Conservation (phyloP, 2,329 filamentous ascomycete species). For the Fusarium acutatum region DNA sequence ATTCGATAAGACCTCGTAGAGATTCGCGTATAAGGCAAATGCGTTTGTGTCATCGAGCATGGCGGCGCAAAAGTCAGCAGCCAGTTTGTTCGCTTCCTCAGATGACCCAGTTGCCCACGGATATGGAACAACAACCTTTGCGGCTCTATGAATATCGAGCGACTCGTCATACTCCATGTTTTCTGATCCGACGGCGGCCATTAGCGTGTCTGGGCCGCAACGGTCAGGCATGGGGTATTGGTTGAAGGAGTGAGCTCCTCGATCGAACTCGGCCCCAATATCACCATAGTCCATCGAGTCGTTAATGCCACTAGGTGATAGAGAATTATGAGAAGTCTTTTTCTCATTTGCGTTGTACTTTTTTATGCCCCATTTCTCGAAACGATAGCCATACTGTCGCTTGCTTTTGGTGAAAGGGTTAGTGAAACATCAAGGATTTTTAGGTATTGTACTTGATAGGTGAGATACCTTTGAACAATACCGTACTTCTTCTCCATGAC, state of each 20-base stretch:
- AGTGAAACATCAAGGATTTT: not conserved
- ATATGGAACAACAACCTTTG: conserved; percentile 5
- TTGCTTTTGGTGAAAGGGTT: conserved; percentile 29
- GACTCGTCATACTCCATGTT: conserved; percentile 4
- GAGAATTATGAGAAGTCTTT: not conserved
- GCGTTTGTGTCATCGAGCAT: conserved; percentile 40
- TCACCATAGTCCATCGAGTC: conserved; percentile 1
- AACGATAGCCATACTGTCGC: conserved; percentile 44
- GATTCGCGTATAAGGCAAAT: conserved; percentile 26
- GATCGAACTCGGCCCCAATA: not conserved
- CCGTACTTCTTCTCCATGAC: conserved; percentile 27
- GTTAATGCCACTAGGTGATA: not conserved
- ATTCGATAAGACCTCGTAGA: conserved; percentile 12
- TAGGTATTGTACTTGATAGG: not conserved
- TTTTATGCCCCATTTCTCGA: conserved; percentile 39
- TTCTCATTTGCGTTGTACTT: conserved; percentile 42
- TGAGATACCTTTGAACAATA: conserved; percentile 34
- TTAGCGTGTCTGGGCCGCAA: not conserved
- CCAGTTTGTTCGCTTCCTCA: conserved; percentile 33
- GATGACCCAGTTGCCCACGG: conserved; percentile 23
- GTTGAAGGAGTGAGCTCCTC: not conserved
- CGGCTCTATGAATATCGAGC: not conserved
- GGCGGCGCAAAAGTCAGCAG: conserved; percentile 39
- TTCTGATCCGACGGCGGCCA: not conserved
- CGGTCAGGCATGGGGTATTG: not conserved